Conservation (phyloP, 768 basidiomycete species). For the Tephrocybe sp. region DNA sequence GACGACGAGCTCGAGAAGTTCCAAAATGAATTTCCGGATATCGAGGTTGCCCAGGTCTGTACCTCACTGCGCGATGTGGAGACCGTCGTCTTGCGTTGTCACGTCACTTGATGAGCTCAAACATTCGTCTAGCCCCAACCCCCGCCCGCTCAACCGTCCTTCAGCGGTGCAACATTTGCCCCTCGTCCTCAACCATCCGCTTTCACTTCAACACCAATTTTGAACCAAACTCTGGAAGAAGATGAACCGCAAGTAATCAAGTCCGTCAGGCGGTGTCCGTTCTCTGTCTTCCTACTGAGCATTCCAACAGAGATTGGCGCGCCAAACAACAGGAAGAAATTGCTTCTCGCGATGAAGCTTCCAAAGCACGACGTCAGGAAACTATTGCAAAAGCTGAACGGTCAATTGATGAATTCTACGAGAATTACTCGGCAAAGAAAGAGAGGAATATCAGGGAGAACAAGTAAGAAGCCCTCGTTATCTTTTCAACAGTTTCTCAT, state of each 20-base stretch:
- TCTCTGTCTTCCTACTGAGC: not conserved
- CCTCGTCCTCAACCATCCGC: conserved; percentile 74
- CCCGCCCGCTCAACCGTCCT: conserved; percentile 30
- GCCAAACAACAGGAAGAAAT: conserved; percentile 85
- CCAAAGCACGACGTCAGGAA: conserved; percentile 74
- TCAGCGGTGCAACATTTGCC: conserved; percentile 60
- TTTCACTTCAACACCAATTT: conserved; percentile 69
- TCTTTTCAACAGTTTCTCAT: not conserved
- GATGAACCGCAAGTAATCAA: conserved; percentile 87
- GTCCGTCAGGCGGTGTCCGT: conserved; percentile 39
- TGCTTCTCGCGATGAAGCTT: conserved; percentile 74
- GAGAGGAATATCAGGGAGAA: conserved; percentile 90
- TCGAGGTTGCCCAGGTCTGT: conserved; percentile 49
- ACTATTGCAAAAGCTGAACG: conserved; percentile 81
- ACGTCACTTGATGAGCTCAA: not conserved
- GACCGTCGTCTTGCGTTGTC: not conserved
- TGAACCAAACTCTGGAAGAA: conserved; percentile 64
- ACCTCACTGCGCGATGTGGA: not conserved
- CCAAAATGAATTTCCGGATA: conserved; percentile 81
- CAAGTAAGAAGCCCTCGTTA: conserved; percentile 58
- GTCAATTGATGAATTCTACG: conserved; percentile 88
- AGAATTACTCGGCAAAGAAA: conserved; percentile 84
- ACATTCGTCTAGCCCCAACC: conserved; percentile 27
- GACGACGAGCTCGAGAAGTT: conserved; percentile 86
- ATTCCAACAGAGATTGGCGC: conserved; percentile 70